Evolutionary conservation across 1,284 basidiomycete genomes (phyloP).

Genomic region (Afroboletus lepidellus): DNA sequence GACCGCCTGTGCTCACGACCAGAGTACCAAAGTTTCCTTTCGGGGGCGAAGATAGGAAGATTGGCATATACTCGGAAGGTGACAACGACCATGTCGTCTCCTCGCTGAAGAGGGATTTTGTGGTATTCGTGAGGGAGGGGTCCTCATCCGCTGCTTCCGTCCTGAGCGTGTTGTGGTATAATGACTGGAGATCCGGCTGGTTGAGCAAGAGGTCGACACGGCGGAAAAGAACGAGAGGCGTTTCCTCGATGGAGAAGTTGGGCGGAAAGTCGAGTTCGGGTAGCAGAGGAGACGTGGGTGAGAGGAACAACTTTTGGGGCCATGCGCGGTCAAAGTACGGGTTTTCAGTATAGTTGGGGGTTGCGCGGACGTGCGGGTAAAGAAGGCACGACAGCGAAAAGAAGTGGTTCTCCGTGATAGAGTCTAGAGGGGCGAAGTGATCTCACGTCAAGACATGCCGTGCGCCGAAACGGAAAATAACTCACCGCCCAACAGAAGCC

Average conservation of each 20-base stretch:
- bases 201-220: slow-evolving; percentile 59
- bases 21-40: slow-evolving; percentile 55
- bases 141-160: slow-evolving; percentile 15
- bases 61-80: slow-evolving; percentile 49
- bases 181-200: slow-evolving; percentile 45
- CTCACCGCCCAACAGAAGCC: slow-evolving; percentile 62
- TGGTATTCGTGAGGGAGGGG: slow-evolving; percentile 11
- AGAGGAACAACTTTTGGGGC: slow-evolving; percentile 62
- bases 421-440: slow-evolving; percentile 41
- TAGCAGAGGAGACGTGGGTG: slow-evolving; percentile 46
- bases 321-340: slow-evolving; percentile 58
- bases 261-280: slow-evolving; percentile 40
- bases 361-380: slow-evolving; percentile 63
- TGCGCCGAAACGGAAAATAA: slow-evolving; percentile 5
- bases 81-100: slow-evolving; percentile 53
- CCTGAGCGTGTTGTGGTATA: slow-evolving; percentile 38
- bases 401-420: slow-evolving; percentile 68
- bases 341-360: slow-evolving; percentile 54
- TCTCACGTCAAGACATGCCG: slow-evolving; percentile 5
- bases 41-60: slow-evolving; percentile 48
- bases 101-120: slow-evolving; percentile 49
- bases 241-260: slow-evolving; percentile 52
- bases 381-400: slow-evolving; percentile 66
- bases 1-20: slow-evolving; percentile 60
- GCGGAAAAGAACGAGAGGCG: slow-evolving; percentile 63